These are phyloP conservation scores for Gastrolobium bilobum DNA, from an alignment of 306 rosid genomes.

Conservation along the genomic window DNA sequence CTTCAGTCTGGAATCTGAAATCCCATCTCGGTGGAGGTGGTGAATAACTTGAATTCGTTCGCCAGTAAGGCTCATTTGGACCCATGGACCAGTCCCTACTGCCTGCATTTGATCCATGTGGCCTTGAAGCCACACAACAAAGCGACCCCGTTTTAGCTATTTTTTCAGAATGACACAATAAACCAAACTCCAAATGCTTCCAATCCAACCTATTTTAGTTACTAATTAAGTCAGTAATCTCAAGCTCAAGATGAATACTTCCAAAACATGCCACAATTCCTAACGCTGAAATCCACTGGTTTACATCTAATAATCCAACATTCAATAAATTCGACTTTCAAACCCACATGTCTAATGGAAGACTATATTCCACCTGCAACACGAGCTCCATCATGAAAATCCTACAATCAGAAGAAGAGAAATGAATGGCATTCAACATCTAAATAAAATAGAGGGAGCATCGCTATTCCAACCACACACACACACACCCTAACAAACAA, in stretches of 20 bases:
- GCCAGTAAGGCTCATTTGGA: conserved; percentile 92
- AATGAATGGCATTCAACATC: not conserved
- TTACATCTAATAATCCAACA: conserved; percentile 1
- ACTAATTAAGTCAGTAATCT: conserved; percentile 28
- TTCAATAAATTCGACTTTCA: conserved; percentile 30
- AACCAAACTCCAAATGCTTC: conserved; percentile 48
- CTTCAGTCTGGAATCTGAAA: conserved; percentile 81
- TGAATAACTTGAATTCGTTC: conserved; percentile 78
- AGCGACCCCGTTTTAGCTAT: conserved; percentile 99
- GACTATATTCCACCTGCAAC: conserved; percentile 26
- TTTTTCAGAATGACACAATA: conserved; percentile 57
- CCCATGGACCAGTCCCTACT: conserved; percentile 96
- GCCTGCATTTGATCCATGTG: conserved; percentile 91
- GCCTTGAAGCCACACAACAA: conserved; percentile 99
- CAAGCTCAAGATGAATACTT: conserved; percentile 19
- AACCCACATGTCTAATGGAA: conserved; percentile 9
- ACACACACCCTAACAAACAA: not conserved
- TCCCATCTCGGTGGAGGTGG: conserved; percentile 74
- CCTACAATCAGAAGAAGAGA: conserved; percentile 32
- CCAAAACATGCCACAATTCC: conserved; percentile 21
- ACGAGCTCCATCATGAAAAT: conserved; percentile 24
- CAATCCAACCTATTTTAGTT: conserved; percentile 48
- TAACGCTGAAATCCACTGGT: conserved; percentile 21
- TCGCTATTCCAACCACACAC: not conserved
- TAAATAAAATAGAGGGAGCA: not conserved